Evolutionary conservation across 805 yeast genomes (phyloP).

Genomic region (Ogataea saltuana): DNA sequence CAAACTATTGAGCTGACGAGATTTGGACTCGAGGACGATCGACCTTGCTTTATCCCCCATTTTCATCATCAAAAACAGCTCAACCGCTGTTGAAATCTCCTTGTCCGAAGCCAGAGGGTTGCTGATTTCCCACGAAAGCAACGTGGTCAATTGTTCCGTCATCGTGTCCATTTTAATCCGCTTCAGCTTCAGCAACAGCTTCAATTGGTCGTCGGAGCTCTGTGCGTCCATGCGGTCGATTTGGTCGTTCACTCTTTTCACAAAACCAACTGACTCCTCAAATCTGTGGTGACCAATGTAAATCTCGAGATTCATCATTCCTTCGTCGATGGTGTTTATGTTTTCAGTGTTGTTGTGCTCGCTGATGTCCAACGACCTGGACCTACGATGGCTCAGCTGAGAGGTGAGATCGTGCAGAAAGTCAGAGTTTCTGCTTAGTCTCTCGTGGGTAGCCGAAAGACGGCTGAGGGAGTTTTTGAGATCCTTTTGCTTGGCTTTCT

Average conservation of each 20-base stretch:
- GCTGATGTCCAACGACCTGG: constrained; percentile 48
- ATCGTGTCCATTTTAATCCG: constrained; percentile 30
- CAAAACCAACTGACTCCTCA: constrained; percentile 41
- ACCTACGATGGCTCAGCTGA: constrained; percentile 56
- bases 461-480: constrained; percentile 46
- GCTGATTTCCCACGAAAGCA: constrained; percentile 26
- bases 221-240: constrained; percentile 19
- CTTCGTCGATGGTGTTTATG: constrained; percentile 44
- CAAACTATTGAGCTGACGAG: constrained; percentile 47
- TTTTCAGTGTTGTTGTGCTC: constrained; percentile 24
- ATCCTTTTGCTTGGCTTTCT: constrained; percentile 44
- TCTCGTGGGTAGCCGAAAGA: constrained; percentile 33
- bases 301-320: constrained; percentile 51
- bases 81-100: constrained; percentile 25
- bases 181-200: constrained; percentile 14
- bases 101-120: constrained; percentile 21
- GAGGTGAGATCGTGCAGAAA: constrained; percentile 59
- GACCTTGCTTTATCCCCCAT: constrained; percentile 50
- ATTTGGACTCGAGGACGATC: constrained; percentile 48
- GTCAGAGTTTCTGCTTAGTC: constrained; percentile 35
- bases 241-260: constrained; percentile 27
- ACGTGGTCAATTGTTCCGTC: constrained; percentile 21
- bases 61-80: constrained; percentile 40
- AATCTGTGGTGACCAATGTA: constrained; percentile 49
- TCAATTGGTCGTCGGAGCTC: constrained; percentile 22